Percentiles rank a stretch among this genome's conserved stretches.
Evolutionary conservation across 1,284 basidiomycete genomes (phyloP).

Genomic region (Caloboletus firmus): DNA sequence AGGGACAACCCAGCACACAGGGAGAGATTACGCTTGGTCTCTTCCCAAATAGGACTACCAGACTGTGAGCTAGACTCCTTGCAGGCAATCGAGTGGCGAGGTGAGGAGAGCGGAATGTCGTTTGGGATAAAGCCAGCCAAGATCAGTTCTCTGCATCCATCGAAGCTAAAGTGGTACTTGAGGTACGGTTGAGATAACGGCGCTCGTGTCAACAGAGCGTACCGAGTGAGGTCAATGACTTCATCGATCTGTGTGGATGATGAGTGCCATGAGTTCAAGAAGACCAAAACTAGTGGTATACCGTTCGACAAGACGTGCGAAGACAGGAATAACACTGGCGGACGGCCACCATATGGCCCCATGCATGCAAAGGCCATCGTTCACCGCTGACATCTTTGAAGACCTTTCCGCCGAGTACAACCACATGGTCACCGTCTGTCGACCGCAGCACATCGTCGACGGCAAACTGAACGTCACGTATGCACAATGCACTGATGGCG

Average conservation of each 20-base stretch:
- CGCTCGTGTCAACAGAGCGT: constrained; percentile 20
- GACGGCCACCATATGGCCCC: constrained; percentile 36
- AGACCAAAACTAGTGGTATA: constrained; percentile 6
- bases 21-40: constrained; percentile 25
- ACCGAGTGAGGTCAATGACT: constrained; percentile 32
- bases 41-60: constrained; percentile 27
- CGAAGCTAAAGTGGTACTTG: constrained; percentile 25
- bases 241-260: constrained; percentile 29
- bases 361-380: constrained; percentile 35
- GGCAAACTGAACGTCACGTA: constrained; percentile 31
- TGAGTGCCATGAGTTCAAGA: neutral
- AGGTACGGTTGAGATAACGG: constrained; percentile 21
- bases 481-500: constrained; percentile 29
- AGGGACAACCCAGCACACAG: constrained; percentile 30
- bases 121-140: constrained; percentile 34
- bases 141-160: constrained; percentile 27
- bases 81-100: constrained; percentile 26
- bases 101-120: constrained; percentile 22
- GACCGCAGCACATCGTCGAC: constrained; percentile 35
- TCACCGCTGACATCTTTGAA: constrained; percentile 33
- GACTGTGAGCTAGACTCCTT: constrained; percentile 20
- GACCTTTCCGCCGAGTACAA: constrained; percentile 34
- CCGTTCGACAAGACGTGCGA: constrained; percentile 32
- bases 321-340: constrained; percentile 35
- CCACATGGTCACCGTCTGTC: constrained; percentile 26